Percentiles rank a stretch among this genome's conserved stretches.
phyloP scores from a whole-genome alignment of 1,284 basidiomycete genomes.

The Taiwanofungus camphoratus region DNA sequence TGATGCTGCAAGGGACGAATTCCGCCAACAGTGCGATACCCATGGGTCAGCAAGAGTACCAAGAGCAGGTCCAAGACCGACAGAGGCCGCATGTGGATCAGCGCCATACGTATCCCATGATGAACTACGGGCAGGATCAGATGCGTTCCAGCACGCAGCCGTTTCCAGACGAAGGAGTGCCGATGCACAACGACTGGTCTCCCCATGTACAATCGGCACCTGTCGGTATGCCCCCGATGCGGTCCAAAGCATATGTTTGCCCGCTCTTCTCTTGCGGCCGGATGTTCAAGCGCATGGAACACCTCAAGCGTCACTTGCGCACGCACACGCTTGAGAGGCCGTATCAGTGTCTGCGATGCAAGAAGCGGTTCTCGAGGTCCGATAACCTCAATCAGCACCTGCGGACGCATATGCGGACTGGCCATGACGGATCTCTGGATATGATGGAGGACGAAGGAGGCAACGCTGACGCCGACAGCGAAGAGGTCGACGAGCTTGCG shows the following conservation, averaged over 20 bases:
- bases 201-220: constrained; percentile 12
- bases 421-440: constrained; percentile 22
- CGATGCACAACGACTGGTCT: constrained; percentile 9
- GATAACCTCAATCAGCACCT: constrained; percentile 84
- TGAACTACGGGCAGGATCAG: constrained; percentile 10
- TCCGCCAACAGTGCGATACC: constrained; percentile 1
- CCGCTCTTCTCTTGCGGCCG: constrained; percentile 76
- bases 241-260: constrained; percentile 69
- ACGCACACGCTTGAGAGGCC: constrained; percentile 90
- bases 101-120: constrained; percentile 22
- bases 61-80: constrained; percentile 9
- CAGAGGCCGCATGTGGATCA: constrained; percentile 18
- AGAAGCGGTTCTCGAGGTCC: constrained; percentile 77
- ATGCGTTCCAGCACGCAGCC: constrained; percentile 21
- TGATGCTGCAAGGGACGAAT: constrained; percentile 5
- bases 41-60: neutral
- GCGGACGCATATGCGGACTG: constrained; percentile 63
- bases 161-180: constrained; percentile 7
- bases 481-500: constrained; percentile 25
- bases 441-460: constrained; percentile 17
- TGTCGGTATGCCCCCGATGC: constrained; percentile 20
- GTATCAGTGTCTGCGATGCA: constrained; percentile 67
- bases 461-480: constrained; percentile 25
- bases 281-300: constrained; percentile 86
- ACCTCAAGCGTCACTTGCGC: constrained; percentile 80